Evolutionary conservation across 306 rosid species (phyloP).

Genomic region (Rosa multiflora): DNA sequence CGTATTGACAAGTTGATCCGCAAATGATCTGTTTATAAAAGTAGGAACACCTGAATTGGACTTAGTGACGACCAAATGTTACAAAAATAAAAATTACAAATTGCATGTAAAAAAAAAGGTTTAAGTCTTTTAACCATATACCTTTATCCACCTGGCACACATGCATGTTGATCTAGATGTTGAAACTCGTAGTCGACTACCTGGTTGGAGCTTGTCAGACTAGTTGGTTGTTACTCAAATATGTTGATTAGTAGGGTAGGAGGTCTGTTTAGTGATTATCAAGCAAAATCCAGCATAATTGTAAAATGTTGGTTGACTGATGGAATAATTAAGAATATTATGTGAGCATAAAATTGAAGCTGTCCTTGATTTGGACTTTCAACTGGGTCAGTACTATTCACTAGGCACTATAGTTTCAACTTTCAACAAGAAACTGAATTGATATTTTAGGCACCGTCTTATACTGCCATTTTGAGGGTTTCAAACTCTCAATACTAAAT

Average conservation of each 20-base stretch:
- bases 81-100: background rate
- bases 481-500: too few species aligned
- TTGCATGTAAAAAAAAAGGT: background rate
- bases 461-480: background rate
- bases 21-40: too few species aligned
- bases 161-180: background rate
- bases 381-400: background rate
- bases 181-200: background rate
- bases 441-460: background rate
- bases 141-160: too few species aligned
- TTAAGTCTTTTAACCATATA: too few species aligned
- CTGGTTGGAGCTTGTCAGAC: background rate
- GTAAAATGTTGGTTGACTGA: background rate
- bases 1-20: too few species aligned
- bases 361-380: background rate
- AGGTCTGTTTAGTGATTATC: background rate
- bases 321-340: background rate
- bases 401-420: background rate
- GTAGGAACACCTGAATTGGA: too few species aligned
- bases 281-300: conserved; percentile 1
- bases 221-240: background rate
- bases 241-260: conserved; percentile 14
- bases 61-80: too few species aligned
- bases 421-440: background rate
- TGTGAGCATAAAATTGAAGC: background rate